phyloP scores from a whole-genome alignment of 495 filamentous ascomycete species.

The Jackrogersella multiformis region DNA sequence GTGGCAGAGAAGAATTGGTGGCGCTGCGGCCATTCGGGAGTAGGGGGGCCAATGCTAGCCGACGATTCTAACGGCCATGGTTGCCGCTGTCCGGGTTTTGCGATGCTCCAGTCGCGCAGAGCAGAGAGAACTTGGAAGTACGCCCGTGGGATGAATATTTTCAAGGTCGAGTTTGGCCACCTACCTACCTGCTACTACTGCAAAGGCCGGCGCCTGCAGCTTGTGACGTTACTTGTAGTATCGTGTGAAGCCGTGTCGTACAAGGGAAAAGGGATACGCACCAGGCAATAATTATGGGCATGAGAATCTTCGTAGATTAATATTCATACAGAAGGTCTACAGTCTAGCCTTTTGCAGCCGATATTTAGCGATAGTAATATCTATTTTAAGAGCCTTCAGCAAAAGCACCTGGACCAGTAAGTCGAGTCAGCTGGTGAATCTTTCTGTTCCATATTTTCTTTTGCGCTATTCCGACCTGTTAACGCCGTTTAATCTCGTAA shows the following conservation, averaged over 20 bases:
- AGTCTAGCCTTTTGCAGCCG: slow-evolving; percentile 19
- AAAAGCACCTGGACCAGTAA: slow-evolving; percentile 13
- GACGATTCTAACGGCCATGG: slow-evolving; percentile 27
- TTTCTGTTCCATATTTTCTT: slow-evolving; percentile 18
- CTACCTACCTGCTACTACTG: slow-evolving; percentile 1
- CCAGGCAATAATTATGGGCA: slow-evolving; percentile 8
- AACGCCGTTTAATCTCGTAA: slow-evolving; percentile 41
- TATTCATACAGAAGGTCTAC: slow-evolving; percentile 35
- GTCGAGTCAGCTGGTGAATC: neutral
- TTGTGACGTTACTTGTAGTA: slow-evolving; percentile 13
- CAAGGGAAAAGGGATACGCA: slow-evolving; percentile 8
- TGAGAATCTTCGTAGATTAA: slow-evolving; percentile 25
- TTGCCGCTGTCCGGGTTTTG: slow-evolving; percentile 19
- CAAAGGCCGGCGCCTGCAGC: slow-evolving; percentile 8
- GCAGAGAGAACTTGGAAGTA: slow-evolving; percentile 12
- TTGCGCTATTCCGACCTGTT: slow-evolving; percentile 34
- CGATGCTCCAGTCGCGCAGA: slow-evolving; percentile 14
- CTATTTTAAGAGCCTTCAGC: slow-evolving; percentile 25
- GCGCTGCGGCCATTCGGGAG: slow-evolving; percentile 21
- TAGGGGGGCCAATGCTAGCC: slow-evolving; percentile 21
- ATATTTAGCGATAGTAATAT: slow-evolving; percentile 10
- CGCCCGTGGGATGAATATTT: neutral
- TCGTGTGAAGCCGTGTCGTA: slow-evolving; percentile 17
- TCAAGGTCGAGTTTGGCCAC: slow-evolving; percentile 5
- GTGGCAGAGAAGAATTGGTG: slow-evolving; percentile 40